A percentile compares a stretch with the other conserved stretches of the same genome.
These are phyloP conservation scores for Paraphaeosphaeria sporulosa DNA, from an alignment of 2,329 filamentous ascomycete genomes.

Conservation along the genomic window DNA sequence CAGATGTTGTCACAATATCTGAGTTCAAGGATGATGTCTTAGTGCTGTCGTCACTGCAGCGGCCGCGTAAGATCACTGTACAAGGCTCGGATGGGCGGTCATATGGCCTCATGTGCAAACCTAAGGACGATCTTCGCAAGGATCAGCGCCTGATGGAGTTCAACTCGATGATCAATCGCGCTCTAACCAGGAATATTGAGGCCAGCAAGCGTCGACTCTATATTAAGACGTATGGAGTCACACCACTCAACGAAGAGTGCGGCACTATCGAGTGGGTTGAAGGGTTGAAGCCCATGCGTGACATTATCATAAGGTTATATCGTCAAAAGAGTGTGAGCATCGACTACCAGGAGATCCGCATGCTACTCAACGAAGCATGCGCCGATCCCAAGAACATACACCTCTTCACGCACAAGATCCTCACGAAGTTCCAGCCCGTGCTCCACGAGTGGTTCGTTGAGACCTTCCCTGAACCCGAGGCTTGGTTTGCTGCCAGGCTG, in stretches of 20 bases:
- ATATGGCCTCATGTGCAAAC: slow-evolving; percentile 94
- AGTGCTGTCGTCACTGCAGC: slow-evolving; percentile 88
- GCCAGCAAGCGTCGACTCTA: slow-evolving; percentile 83
- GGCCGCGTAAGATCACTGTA: slow-evolving; percentile 87
- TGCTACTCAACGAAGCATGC: slow-evolving; percentile 73
- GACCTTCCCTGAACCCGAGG: slow-evolving; percentile 89
- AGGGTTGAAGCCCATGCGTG: slow-evolving; percentile 90
- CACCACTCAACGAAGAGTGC: slow-evolving; percentile 95
- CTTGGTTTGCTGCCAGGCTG: slow-evolving; percentile 89
- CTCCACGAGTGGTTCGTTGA: slow-evolving; percentile 96
- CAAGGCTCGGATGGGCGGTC: slow-evolving; percentile 86
- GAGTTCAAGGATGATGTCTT: slow-evolving; percentile 86
- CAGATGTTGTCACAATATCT: slow-evolving; percentile 83
- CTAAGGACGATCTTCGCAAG: slow-evolving; percentile 95
- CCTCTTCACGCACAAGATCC: slow-evolving; percentile 73
- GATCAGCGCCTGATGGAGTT: slow-evolving; percentile 99
- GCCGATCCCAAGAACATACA: slow-evolving; percentile 66
- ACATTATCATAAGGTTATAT: slow-evolving; percentile 84
- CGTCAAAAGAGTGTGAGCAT: slow-evolving; percentile 72
- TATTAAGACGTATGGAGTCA: slow-evolving; percentile 96
- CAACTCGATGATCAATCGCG: slow-evolving; percentile 96
- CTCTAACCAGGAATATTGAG: slow-evolving; percentile 89
- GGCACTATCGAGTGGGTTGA: slow-evolving; percentile 99
- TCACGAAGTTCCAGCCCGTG: slow-evolving; percentile 79
- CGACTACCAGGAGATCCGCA: slow-evolving; percentile 70